Conservation (phyloP, 2,329 filamentous ascomycete species). For the Clarireedia hainanense region DNA sequence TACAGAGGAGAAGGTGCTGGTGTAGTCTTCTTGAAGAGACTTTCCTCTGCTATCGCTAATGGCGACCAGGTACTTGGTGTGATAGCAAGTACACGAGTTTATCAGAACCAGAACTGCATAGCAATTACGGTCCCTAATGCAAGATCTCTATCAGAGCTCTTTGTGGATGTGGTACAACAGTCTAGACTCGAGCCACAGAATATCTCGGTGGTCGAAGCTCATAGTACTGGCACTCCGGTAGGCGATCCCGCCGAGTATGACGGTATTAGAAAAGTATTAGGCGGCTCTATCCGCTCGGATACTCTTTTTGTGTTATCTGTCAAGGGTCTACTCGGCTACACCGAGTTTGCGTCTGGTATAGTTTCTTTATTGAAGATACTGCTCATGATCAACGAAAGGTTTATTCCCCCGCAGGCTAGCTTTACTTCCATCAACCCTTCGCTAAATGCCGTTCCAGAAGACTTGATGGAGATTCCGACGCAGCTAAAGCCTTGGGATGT, state of each 20-base stretch:
- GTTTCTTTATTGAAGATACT: constrained; percentile 32
- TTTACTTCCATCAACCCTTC: constrained; percentile 31
- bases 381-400: constrained; percentile 33
- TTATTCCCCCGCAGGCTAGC: constrained; percentile 34
- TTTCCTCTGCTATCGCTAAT: background rate
- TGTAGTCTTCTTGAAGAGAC: constrained; percentile 39
- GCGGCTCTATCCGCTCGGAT: background rate
- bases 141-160: constrained; percentile 31
- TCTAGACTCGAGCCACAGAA: constrained; percentile 3
- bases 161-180: constrained; percentile 2
- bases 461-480: background rate
- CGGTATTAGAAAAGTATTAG: constrained; percentile 7
- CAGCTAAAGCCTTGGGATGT: background rate
- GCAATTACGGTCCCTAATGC: constrained; percentile 47
- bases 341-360: constrained; percentile 31
- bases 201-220: constrained; percentile 13
- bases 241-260: constrained; percentile 16
- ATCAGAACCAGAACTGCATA: constrained; percentile 49
- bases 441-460: background rate
- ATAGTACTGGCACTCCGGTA: constrained; percentile 17
- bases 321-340: constrained; percentile 31
- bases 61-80: constrained; percentile 49
- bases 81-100: constrained; percentile 44
- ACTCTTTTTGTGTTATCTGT: constrained; percentile 22
- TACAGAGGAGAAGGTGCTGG: constrained; percentile 44